A percentile compares a stretch with the other conserved stretches of the same genome.
Conservation (phyloP, 129 eudicot genomes). For the Scalesia atractyloides region DNA sequence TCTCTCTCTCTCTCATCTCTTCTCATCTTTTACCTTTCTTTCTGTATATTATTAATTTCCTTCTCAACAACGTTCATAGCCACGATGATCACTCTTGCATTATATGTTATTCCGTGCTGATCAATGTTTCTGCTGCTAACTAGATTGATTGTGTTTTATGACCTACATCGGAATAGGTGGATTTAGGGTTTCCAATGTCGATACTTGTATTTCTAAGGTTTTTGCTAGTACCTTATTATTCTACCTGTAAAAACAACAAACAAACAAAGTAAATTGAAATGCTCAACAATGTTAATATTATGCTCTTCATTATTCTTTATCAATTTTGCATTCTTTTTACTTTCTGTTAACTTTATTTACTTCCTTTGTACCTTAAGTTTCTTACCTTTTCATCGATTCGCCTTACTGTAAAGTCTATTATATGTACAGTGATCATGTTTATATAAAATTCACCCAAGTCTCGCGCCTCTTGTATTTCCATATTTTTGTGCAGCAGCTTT, state of each 20-base stretch:
- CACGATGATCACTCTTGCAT: neutral
- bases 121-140: constrained; percentile 11
- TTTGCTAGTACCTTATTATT: neutral
- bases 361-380: too few relatives aligned
- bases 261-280: too few relatives aligned
- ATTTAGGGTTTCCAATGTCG: constrained; percentile 21
- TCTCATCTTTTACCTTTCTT: constrained; percentile 1
- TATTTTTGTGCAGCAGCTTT: too few relatives aligned
- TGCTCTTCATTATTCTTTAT: too few relatives aligned
- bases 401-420: too few relatives aligned
- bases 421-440: too few relatives aligned
- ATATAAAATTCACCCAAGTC: too few relatives aligned
- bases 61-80: neutral
- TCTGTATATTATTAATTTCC: neutral
- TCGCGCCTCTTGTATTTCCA: too few relatives aligned
- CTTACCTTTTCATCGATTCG: too few relatives aligned
- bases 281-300: too few relatives aligned
- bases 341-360: too few relatives aligned
- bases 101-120: neutral
- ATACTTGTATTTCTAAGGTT: neutral
- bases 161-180: neutral
- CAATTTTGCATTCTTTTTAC: too few relatives aligned
- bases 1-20: neutral
- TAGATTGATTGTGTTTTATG: neutral
- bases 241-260: neutral